phyloP scores from a whole-genome alignment of 108 stramenopile genomes.

The Cylindrotheca closterium region DNA sequence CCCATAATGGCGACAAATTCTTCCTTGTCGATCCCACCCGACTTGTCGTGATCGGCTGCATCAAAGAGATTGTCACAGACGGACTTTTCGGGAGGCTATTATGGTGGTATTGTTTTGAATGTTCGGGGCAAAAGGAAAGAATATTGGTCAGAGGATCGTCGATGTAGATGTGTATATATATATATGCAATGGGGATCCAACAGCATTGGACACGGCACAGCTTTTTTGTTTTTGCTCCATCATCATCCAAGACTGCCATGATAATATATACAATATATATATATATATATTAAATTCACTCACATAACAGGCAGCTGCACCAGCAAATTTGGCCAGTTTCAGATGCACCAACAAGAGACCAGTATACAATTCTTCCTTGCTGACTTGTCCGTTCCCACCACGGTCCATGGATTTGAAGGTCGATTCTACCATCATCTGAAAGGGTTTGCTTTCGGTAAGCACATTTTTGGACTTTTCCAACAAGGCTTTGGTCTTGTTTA shows the following conservation, averaged over 20 bases:
- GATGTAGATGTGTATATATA: no score
- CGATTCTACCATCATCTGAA: conserved; percentile 25
- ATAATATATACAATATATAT: no score
- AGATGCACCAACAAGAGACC: conserved; percentile 49
- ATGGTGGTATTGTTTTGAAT: no score
- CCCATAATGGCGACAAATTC: conserved; percentile 49
- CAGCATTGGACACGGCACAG: no score
- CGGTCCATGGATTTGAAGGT: conserved; percentile 25
- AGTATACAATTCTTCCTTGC: conserved; percentile 46
- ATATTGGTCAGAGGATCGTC: no score
- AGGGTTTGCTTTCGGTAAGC: conserved; percentile 25
- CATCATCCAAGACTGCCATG: no score
- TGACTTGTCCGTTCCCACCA: conserved; percentile 18
- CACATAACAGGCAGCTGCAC: conserved; percentile 1
- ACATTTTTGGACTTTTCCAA: conserved; percentile 1
- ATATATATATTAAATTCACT: no score
- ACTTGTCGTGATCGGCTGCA: conserved; percentile 43
- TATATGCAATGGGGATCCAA: no score
- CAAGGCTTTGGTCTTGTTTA: no score
- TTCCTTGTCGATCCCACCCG: conserved; percentile 38
- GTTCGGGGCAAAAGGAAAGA: no score
- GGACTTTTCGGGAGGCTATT: conserved; percentile 41
- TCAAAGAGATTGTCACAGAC: conserved; percentile 48
- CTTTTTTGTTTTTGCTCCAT: no score
- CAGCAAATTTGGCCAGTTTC: background rate